These are phyloP conservation scores for Penicillium paradoxum DNA, from an alignment of 495 filamentous ascomycete species.

Conservation along the genomic window DNA sequence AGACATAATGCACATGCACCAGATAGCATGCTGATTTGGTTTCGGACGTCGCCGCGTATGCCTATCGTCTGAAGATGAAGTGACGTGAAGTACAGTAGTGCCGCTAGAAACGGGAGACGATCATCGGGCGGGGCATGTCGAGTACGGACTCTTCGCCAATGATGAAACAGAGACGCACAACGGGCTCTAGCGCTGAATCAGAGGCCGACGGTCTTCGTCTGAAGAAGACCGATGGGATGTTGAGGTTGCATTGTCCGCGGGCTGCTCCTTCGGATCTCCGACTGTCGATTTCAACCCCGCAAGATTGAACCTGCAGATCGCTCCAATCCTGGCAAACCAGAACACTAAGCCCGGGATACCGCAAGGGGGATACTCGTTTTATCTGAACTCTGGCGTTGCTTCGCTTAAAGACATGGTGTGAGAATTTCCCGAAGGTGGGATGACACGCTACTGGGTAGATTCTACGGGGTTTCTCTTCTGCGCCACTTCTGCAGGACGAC, in stretches of 20 bases:
- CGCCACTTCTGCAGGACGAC: not conserved
- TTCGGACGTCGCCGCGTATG: conserved; percentile 21
- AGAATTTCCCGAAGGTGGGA: not conserved
- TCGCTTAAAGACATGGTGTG: not conserved
- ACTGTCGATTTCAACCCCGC: conserved; percentile 7
- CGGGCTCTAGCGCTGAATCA: not conserved
- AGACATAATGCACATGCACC: conserved; percentile 31
- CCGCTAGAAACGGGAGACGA: conserved; percentile 1
- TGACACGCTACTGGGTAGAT: not conserved
- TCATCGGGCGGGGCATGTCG: not conserved
- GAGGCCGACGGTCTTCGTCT: conserved; percentile 9
- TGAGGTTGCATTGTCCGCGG: conserved; percentile 23
- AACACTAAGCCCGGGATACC: not conserved
- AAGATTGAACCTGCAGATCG: conserved; percentile 22
- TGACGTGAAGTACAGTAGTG: not conserved
- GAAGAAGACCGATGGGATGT: not conserved
- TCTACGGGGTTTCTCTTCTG: not conserved
- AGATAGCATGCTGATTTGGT: conserved; percentile 34
- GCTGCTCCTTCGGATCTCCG: conserved; percentile 18
- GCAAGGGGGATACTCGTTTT: not conserved
- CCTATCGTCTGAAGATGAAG: not conserved
- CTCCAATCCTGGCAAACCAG: conserved; percentile 1
- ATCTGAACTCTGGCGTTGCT: not conserved
- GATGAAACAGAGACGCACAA: conserved; percentile 1
- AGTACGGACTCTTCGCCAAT: not conserved